Evolutionary conservation across 495 filamentous ascomycete species (phyloP).

Genomic region (Apiosordaria backusii): DNA sequence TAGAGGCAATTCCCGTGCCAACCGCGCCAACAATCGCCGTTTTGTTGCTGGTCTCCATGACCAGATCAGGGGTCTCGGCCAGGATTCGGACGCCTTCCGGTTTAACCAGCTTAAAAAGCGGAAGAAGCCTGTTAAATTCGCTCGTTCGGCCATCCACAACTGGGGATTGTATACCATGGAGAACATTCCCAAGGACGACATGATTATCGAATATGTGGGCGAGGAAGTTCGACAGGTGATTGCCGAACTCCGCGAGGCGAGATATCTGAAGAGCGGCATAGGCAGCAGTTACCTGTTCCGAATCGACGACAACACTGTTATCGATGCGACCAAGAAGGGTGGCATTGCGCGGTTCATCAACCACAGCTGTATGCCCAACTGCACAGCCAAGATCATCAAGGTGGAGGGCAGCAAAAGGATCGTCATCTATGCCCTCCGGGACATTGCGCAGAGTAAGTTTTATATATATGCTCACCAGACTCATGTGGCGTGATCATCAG

Average conservation of each 20-base stretch:
- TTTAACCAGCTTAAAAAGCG: conserved; percentile 99
- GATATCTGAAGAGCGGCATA: conserved; percentile 93
- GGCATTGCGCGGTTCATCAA: conserved; percentile 99
- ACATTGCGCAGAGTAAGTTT: conserved; percentile 87
- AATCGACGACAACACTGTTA: conserved; percentile 95
- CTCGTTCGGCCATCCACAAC: conserved; percentile 95
- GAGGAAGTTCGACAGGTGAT: conserved; percentile 96
- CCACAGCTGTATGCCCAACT: conserved; percentile 96
- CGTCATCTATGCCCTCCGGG: conserved; percentile 94
- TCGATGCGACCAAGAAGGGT: conserved; percentile 97
- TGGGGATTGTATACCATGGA: conserved; percentile 98
- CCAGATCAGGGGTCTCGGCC: conserved; percentile 81
- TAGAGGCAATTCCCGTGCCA: conserved; percentile 76
- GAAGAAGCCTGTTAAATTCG: conserved; percentile 98
- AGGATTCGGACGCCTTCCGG: conserved; percentile 81
- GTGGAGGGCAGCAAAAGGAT: conserved; percentile 99
- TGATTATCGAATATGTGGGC: conserved; percentile 99
- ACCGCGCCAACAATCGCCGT: conserved; percentile 90
- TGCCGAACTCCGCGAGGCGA: conserved; percentile 85
- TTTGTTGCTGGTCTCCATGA: conserved; percentile 92
- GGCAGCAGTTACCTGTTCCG: conserved; percentile 97
- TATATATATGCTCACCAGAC: background rate
- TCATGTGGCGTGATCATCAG: conserved; percentile 11
- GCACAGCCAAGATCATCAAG: conserved; percentile 99
- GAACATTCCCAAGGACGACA: conserved; percentile 94